Evolutionary conservation across 306 rosid genomes (phyloP), one percentile per base, ranked within the genome.

Genomic region (Oemleria cerasiformis): DNA sequence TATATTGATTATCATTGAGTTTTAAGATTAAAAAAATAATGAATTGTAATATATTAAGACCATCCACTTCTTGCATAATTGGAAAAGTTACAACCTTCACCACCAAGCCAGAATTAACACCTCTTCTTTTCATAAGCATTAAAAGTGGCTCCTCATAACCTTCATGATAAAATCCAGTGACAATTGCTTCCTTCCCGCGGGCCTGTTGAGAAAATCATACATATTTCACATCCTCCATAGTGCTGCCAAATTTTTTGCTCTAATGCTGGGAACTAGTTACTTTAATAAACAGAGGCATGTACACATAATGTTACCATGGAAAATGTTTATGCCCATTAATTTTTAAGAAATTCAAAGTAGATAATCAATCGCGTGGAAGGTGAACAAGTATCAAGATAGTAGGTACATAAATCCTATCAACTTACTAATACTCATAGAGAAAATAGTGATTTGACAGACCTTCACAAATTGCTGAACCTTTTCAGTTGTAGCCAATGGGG

Each of bases 41-140:
- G 13, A 23, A 57, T 7, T 23, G 2, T 51, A 8, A 9, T 25
- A 65, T 19, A 20, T 62, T 20, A 42, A 64, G 56, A 38, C 21
- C 68, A 50, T 14, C 50, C 38, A 25, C 62, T 23, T 47, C 63
- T 25, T 15, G 64, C 44, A 65, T 13, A 77, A 67, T 75, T 53
- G 43, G 67, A 25, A 64, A 69, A 83, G 73, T 77, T 53, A 73
- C 58, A 76, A 94, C 98, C 98, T 94, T 94, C 79, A 91, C 95
- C 53, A 94, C 96, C 84, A 94, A 87, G 80, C 98, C 97, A 9
- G 98, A 84, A 81, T 89, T 85, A 47, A 89, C 95, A 63, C 96
- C 97, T 81, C 98, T 94, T 84, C 98, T 94, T 86, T 84, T 94
- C 97, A 94, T 94, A 57, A 91, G 98, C 98, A 94, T 94, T 77